Base-by-base conservation (phyloP, 441 rosid species). In the Eutrema salsugineum region DNA sequence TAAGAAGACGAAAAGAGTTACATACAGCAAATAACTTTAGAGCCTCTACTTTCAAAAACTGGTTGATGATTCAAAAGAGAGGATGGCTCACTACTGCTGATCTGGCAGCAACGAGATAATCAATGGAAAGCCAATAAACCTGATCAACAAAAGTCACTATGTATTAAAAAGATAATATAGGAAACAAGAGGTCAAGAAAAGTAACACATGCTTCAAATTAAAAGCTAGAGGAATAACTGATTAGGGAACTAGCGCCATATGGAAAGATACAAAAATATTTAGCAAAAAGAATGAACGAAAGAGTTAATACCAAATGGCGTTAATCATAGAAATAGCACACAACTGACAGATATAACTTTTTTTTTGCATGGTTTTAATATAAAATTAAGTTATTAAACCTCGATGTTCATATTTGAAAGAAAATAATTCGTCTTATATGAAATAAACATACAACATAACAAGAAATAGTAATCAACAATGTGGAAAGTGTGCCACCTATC, bases 121-220 rank as follows among this genome's bases (percentile, higher is more conserved):
- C 93, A 78, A 92, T 78, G 63, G 86, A 79, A 77, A 94, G 86
- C 99, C 99, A 94, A 81, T 89, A 94, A 55, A 91, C 98, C 99
- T 94, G 91, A 74, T 20, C 75, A 81, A 49, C 42, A 64, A 63
- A 76, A 64, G 68, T 51, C 47, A 42, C 24, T 32, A 39, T 22
- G 22, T 51, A 67, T 74, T 35, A 59, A 22, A 56, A 62, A 32
- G 32, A 44, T 19, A n/a, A 57, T 17, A 28, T 24, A 44, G 17
- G 30, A 62, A 53, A 75, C 42, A 53, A 67, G 17, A 27, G 27
- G 60, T 30, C 39, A 51, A 40, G 22, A 49, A 20, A 40, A 38
- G 44, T 12, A 55, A 11, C 65, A 57, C 27, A 20, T 30, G 55
- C 22, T n/a, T 68, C 12, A 55, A 56, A 33, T 43, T 12, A 43